Conservation (phyloP, 371 early-diverging fungal species). For the Mucor irregularis region DNA sequence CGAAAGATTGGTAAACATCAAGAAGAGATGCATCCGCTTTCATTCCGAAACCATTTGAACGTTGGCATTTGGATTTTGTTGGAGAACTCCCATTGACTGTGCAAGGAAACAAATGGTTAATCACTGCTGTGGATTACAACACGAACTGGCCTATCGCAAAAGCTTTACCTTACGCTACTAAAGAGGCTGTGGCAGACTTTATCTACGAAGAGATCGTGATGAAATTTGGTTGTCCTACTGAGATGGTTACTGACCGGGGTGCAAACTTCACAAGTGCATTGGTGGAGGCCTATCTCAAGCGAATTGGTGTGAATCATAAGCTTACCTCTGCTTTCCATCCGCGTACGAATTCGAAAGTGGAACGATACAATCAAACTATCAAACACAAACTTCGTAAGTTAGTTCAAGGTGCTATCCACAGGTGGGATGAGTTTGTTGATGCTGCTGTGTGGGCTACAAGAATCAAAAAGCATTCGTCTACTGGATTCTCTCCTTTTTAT, state of each 20-base stretch:
- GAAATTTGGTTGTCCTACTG: conserved; percentile 30
- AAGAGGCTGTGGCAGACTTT: conserved; percentile 33
- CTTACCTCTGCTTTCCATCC: conserved; percentile 27
- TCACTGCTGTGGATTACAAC: conserved; percentile 35
- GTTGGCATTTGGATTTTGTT: conserved; percentile 27
- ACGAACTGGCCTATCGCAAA: conserved; percentile 43
- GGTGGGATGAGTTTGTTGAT: conserved; percentile 18
- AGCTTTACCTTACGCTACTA: conserved; percentile 28
- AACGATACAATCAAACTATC: conserved; percentile 10
- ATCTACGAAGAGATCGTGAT: conserved; percentile 28
- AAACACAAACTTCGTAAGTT: conserved; percentile 18
- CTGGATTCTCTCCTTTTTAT: conserved; percentile 12
- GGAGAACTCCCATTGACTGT: conserved; percentile 5
- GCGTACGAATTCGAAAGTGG: conserved; percentile 18
- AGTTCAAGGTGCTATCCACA: conserved; percentile 2
- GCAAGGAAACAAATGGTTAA: conserved; percentile 8
- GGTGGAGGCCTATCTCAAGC: not conserved
- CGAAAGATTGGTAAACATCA: not conserved
- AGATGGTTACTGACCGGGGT: conserved; percentile 42
- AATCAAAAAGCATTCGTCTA: conserved; percentile 2
- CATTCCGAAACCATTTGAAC: conserved; percentile 10
- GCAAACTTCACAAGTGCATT: conserved; percentile 30
- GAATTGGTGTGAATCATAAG: not conserved
- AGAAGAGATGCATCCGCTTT: conserved; percentile 6
- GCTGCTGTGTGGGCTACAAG: conserved; percentile 12